Evolutionary conservation across 495 filamentous ascomycete species (phyloP).

Genomic region (Cercophora sp.): DNA sequence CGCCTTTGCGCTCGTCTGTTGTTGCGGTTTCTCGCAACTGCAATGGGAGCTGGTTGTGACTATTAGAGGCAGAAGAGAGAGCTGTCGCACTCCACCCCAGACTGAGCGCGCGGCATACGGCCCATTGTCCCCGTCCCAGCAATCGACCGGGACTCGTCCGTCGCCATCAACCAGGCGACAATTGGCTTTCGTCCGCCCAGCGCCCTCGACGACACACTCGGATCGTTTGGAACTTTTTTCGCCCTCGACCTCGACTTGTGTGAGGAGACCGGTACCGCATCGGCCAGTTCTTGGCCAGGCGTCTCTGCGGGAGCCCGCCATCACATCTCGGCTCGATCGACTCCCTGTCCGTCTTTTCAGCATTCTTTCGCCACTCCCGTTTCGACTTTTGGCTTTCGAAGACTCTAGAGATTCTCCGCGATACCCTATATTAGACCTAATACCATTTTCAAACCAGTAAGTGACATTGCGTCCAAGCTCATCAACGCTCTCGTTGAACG

Average conservation of each 20-base stretch:
- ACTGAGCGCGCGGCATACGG: slow-evolving; percentile 1
- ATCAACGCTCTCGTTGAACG: no score
- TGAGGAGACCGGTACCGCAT: neutral
- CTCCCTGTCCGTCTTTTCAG: slow-evolving; percentile 10
- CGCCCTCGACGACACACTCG: no score
- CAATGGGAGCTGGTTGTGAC: slow-evolving; percentile 31
- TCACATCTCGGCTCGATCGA: neutral
- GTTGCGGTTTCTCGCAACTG: slow-evolving; percentile 22
- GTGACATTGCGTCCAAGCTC: no score
- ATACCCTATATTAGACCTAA: slow-evolving; percentile 42
- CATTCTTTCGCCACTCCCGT: slow-evolving; percentile 20
- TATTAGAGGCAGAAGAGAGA: slow-evolving; percentile 18
- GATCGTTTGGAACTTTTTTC: no score
- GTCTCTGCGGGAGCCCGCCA: slow-evolving; percentile 4
- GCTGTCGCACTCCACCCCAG: slow-evolving; percentile 19
- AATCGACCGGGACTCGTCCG: no score
- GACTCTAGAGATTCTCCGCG: slow-evolving; percentile 33
- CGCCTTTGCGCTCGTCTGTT: slow-evolving; percentile 7
- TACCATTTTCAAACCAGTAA: slow-evolving; percentile 26
- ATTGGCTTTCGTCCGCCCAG: neutral
- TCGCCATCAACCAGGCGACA: neutral
- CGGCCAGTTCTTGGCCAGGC: neutral
- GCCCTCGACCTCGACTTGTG: neutral
- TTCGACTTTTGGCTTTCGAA: slow-evolving; percentile 17
- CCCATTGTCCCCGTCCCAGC: neutral